Conservation (phyloP, 1,284 basidiomycete species). For the Sporisorium scitamineum region DNA sequence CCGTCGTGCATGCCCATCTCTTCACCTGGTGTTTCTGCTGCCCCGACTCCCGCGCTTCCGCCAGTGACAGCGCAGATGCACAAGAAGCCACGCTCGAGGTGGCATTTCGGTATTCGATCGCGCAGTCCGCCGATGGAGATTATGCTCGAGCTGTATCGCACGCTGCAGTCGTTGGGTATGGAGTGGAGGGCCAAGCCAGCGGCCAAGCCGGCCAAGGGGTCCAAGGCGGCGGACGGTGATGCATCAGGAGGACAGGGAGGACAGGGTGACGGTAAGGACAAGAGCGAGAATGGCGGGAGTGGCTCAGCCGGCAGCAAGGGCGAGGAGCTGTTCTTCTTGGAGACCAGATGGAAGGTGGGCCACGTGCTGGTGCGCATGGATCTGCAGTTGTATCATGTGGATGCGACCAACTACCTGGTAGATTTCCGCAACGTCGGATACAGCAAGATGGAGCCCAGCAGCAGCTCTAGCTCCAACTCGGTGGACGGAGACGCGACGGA, state of each 20-base stretch:
- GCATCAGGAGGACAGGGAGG: conserved; percentile 42
- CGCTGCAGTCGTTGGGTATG: conserved; percentile 91
- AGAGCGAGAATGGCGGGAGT: conserved; percentile 8
- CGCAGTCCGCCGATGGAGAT: conserved; percentile 98
- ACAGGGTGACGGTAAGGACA: conserved; percentile 41
- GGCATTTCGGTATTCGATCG: conserved; percentile 98
- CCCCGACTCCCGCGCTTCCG: conserved; percentile 14
- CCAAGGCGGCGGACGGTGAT: not conserved
- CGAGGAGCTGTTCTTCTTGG: conserved; percentile 86
- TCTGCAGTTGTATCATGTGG: conserved; percentile 94
- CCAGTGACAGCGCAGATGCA: conserved; percentile 41
- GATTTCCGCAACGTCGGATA: conserved; percentile 98
- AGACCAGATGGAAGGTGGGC: conserved; percentile 88
- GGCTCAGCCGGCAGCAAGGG: conserved; percentile 71
- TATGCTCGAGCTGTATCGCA: conserved; percentile 97
- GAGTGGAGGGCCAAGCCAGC: conserved; percentile 78
- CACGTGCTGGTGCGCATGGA: conserved; percentile 79
- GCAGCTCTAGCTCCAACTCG: not conserved
- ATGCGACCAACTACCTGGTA: conserved; percentile 94
- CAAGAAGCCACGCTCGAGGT: conserved; percentile 72
- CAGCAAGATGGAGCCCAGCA: conserved; percentile 73
- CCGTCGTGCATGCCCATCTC: conserved; percentile 38
- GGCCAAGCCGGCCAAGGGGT: conserved; percentile 23
- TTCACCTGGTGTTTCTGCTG: conserved; percentile 11
- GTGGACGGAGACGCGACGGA: not conserved